These are phyloP conservation scores for Inosperma sp. DNA, from an alignment of 768 basidiomycete species.

Conservation along the genomic window DNA sequence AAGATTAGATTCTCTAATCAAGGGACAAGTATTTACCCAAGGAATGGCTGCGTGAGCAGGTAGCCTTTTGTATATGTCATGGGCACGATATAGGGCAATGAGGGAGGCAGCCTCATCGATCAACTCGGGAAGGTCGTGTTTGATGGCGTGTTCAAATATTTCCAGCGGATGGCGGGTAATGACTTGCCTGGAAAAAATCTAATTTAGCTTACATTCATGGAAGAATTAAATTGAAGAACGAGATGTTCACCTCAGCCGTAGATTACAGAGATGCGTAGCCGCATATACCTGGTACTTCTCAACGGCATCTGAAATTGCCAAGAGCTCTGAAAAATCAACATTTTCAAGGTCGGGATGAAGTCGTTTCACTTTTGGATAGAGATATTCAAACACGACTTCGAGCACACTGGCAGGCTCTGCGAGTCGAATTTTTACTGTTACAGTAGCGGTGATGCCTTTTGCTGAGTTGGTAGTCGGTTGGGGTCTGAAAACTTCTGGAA, in stretches of 20 bases:
- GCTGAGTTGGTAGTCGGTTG: conserved; percentile 11
- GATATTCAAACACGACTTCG: conserved; percentile 10
- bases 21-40: too few species aligned
- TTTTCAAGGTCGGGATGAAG: conserved; percentile 5
- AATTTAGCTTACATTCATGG: background rate
- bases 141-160: conserved; percentile 17
- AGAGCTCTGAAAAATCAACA: background rate
- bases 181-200: conserved; percentile 3
- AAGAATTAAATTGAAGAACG: too few species aligned
- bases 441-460: too few species aligned
- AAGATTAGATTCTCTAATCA: too few species aligned
- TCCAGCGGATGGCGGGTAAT: conserved; percentile 14
- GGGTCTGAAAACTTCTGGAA: conserved; percentile 12
- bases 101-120: conserved; percentile 13
- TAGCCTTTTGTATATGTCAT: too few species aligned
- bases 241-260: conserved; percentile 8
- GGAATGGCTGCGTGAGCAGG: too few species aligned
- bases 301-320: conserved; percentile 10
- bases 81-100: too few species aligned
- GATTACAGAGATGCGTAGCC: conserved; percentile 7
- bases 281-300: conserved; percentile 16
- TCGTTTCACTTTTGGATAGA: conserved; percentile 10
- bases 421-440: too few species aligned
- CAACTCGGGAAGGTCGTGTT: conserved; percentile 14
- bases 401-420: conserved; percentile 7